phyloP scores from a whole-genome alignment of 2,329 filamentous ascomycete genomes.

The Trichophyton equinum region DNA sequence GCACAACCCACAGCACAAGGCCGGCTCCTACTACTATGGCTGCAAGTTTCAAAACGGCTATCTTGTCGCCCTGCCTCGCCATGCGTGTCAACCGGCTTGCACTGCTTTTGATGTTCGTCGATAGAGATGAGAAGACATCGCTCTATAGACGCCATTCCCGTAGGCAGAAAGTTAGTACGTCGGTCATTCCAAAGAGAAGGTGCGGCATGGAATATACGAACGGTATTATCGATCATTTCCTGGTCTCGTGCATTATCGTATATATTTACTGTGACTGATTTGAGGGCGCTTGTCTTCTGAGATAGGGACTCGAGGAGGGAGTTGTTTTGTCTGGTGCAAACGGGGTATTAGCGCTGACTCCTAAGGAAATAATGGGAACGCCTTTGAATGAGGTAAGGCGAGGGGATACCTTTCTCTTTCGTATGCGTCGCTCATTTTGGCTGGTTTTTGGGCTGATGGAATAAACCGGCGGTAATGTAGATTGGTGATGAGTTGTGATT shows the following conservation, averaged over 20 bases:
- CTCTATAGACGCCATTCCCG: constrained; percentile 38
- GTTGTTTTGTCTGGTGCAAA: constrained; percentile 63
- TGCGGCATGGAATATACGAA: constrained; percentile 38
- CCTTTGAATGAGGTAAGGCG: constrained; percentile 6
- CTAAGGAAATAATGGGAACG: not conserved
- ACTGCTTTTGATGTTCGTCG: constrained; percentile 68
- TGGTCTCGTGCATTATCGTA: constrained; percentile 91
- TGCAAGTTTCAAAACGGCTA: constrained; percentile 79
- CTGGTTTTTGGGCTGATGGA: not conserved
- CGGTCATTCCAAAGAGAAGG: not conserved
- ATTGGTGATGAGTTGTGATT: not conserved
- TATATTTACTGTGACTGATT: constrained; percentile 91
- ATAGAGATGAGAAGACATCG: constrained; percentile 85
- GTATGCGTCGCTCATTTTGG: constrained; percentile 59
- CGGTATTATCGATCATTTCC: constrained; percentile 74
- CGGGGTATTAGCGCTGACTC: not conserved
- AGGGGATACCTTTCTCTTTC: constrained; percentile 53
- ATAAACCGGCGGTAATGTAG: not conserved
- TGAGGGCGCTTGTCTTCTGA: constrained; percentile 79
- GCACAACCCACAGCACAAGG: constrained; percentile 62
- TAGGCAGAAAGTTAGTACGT: not conserved
- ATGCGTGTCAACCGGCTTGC: constrained; percentile 73
- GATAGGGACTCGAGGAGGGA: constrained; percentile 82
- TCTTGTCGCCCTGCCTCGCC: constrained; percentile 80
- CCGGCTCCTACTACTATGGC: constrained; percentile 65